A percentile compares a stretch with the other conserved stretches of the same genome.
Conservation (phyloP, 441 rosid genomes). For the Bruguiera hainesii region DNA sequence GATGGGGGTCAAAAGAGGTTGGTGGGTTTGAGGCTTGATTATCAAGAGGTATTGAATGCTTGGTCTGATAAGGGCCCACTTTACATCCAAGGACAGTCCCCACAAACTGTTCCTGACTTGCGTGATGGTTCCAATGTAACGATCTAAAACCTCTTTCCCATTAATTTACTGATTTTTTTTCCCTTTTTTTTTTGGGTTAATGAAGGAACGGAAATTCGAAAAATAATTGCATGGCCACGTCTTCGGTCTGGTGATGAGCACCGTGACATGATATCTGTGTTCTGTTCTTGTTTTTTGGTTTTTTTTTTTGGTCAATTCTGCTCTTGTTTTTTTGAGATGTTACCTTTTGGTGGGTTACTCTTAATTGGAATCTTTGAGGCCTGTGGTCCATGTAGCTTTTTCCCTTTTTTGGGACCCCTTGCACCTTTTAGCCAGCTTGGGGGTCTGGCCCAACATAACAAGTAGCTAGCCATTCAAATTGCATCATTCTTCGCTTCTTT, state of each 20-base stretch:
- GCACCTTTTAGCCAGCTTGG: not conserved
- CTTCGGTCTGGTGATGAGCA: too few relatives aligned
- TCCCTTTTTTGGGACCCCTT: not conserved
- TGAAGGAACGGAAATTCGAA: not conserved
- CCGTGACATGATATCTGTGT: too few relatives aligned
- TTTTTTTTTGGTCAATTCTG: not conserved
- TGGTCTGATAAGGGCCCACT: constrained; percentile 83
- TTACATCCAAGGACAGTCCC: constrained; percentile 49
- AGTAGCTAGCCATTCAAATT: not conserved
- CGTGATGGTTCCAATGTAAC: constrained; percentile 35
- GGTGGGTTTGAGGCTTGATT: constrained; percentile 76
- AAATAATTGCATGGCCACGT: too few relatives aligned
- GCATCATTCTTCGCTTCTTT: not conserved
- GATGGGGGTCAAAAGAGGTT: constrained; percentile 21
- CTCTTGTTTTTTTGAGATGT: not conserved
- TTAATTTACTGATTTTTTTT: not conserved
- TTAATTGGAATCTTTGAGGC: not conserved
- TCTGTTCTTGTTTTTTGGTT: too few relatives aligned
- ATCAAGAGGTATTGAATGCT: constrained; percentile 67
- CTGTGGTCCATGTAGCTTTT: not conserved
- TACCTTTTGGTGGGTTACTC: not conserved
- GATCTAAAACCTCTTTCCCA: constrained; percentile 8
- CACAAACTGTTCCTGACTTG: constrained; percentile 80
- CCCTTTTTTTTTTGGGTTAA: not conserved
- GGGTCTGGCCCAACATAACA: not conserved